phyloP scores from a whole-genome alignment of 495 filamentous ascomycete genomes.

The Geopyxis carbonaria region DNA sequence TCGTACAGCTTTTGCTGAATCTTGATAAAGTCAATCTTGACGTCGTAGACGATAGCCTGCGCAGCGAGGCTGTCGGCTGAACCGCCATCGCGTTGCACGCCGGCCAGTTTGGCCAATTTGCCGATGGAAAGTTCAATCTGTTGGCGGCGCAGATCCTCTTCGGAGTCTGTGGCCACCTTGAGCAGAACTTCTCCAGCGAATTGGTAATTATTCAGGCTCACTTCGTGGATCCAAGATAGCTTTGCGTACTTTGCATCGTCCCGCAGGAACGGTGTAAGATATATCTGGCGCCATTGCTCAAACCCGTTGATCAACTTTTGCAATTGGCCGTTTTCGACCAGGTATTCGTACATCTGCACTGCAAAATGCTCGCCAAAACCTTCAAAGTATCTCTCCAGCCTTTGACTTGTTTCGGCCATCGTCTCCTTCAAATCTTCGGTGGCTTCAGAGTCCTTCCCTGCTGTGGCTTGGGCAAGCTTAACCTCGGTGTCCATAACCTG shows the following conservation, averaged over 20 bases:
- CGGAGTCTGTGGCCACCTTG: slow-evolving; percentile 43
- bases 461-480: slow-evolving; percentile 21
- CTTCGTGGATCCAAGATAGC: slow-evolving; percentile 89
- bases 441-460: slow-evolving; percentile 11
- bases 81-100: slow-evolving; percentile 16
- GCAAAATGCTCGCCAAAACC: slow-evolving; percentile 63
- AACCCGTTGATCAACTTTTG: slow-evolving; percentile 50
- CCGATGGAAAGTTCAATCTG: slow-evolving; percentile 79
- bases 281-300: slow-evolving; percentile 37
- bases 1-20: slow-evolving; percentile 61
- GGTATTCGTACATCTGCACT: slow-evolving; percentile 57
- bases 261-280: slow-evolving; percentile 59
- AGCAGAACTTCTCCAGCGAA: slow-evolving; percentile 51
- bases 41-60: slow-evolving; percentile 32
- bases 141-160: slow-evolving; percentile 69
- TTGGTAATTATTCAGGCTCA: slow-evolving; percentile 53
- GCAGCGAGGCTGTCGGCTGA: slow-evolving; percentile 27
- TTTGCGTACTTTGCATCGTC: slow-evolving; percentile 49
- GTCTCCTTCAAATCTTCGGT: slow-evolving; percentile 22
- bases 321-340: slow-evolving; percentile 47
- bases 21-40: slow-evolving; percentile 43
- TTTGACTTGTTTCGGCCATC: slow-evolving; percentile 29
- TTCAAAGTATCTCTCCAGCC: slow-evolving; percentile 47
- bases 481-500: slow-evolving; percentile 18
- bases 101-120: slow-evolving; percentile 61